Base-by-base conservation (phyloP, 108 stramenopile genomes). In the Asterionellopsis glacialis region DNA sequence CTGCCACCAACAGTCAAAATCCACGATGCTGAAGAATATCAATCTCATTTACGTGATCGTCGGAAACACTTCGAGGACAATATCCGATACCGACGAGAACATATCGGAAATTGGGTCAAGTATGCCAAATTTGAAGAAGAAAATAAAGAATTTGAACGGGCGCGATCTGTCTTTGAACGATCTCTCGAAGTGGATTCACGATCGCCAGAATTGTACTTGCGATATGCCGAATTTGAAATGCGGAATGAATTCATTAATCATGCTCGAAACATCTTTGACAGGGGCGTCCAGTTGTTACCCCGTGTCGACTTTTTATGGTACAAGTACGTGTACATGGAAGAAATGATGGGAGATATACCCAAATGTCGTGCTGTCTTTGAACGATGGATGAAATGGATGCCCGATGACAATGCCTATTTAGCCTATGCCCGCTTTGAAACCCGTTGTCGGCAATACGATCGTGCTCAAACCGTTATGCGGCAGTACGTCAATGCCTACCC, bases 301-400 rank as follows among this genome's bases (percentile, higher is more conserved):
- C 65, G 99, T 3, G 84, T 96, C 16, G 96, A 98, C 68, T 91
- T 90, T 77, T 69, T 99, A 49, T 99, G 99, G 99, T 98, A 98
- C 83, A 98, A 98, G 75, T 99, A 98, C 70, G 84, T 80, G 48
- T 98, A 95, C 70, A 87, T 99, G 94, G 99, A 99, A 80, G 99
- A 98, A 69, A 90, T 96, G 92, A 82, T 98, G 41, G 93, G 96
- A 45, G 95, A 98, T 60, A 64, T 87, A 22, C 81, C 87, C 65
- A 94, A 94, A 66, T 95, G 92, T 57, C 72, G 99, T 11, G 79
- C 86, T 12, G 94, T 99, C 48, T 99, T 97, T 67, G 97, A 99
- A 67, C 74, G 99, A 59, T 98, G 98, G 98, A 99, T 98, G 99
- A 81, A 93, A 41, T 99, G 98, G 98, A 84, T 91, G 80, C 98